Conservation (phyloP, 768 basidiomycete genomes). For the Suillus fuscotomentosus region DNA sequence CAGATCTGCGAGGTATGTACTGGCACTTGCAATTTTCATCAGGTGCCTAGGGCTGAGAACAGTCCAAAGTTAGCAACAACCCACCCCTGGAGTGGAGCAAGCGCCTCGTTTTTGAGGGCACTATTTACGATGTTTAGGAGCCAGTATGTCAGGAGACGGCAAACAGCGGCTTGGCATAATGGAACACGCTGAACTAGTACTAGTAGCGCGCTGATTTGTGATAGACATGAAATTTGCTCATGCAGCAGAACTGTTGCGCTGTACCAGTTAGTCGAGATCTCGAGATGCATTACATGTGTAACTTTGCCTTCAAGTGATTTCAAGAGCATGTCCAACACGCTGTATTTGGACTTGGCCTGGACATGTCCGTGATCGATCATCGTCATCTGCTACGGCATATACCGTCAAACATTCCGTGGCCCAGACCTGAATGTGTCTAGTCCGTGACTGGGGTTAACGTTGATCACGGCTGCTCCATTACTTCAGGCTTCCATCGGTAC, state of each 20-base stretch:
- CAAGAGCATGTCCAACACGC: not conserved
- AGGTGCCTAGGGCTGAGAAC: slow-evolving; percentile 74
- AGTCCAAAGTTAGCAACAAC: not conserved
- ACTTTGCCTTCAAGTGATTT: not conserved
- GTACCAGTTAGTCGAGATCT: not conserved
- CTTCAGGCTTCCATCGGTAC: not conserved
- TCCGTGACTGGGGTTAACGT: not conserved
- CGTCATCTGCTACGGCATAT: not conserved
- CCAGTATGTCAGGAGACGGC: not conserved
- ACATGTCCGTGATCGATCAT: not conserved
- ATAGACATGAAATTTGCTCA: not conserved
- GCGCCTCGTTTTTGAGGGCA: too few relatives aligned
- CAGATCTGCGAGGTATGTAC: slow-evolving; percentile 51
- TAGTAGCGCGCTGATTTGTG: not conserved
- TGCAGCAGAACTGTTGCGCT: not conserved
- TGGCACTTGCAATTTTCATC: slow-evolving; percentile 58
- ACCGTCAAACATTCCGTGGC: not conserved
- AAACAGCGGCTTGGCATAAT: not conserved
- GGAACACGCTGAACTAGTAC: not conserved
- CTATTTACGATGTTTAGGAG: too few relatives aligned
- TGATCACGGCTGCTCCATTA: not conserved
- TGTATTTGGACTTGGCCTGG: not conserved
- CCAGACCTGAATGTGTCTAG: not conserved
- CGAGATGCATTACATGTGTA: too few relatives aligned
- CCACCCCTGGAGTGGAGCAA: slow-evolving; percentile 11